phyloP scores from a whole-genome alignment of 2,329 filamentous ascomycete genomes.

The Tolypocladium cylindrosporum region DNA sequence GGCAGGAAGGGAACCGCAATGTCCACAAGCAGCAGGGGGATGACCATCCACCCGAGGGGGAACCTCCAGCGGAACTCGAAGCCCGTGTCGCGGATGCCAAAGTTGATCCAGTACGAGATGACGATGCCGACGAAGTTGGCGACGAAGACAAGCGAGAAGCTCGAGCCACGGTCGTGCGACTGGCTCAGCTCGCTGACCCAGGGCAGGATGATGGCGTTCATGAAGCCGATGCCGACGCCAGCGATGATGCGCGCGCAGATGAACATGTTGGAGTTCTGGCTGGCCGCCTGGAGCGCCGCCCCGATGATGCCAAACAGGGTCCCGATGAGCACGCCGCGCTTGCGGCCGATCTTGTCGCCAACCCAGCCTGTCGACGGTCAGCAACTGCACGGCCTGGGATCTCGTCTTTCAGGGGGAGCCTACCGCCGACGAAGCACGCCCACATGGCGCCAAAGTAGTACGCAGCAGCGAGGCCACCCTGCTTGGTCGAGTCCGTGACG shows the following conservation, averaged over 20 bases:
- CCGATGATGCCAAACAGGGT: constrained; percentile 37
- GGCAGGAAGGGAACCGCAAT: constrained; percentile 29
- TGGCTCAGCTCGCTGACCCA: constrained; percentile 37
- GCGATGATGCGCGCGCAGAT: constrained; percentile 38
- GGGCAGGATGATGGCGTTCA: constrained; percentile 39
- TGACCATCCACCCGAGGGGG: constrained; percentile 26
- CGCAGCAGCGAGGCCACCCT: constrained; percentile 41
- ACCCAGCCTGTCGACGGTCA: constrained; percentile 22
- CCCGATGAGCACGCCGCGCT: constrained; percentile 31
- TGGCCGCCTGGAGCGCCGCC: constrained; percentile 34
- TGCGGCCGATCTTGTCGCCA: constrained; percentile 43
- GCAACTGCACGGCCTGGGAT: neutral
- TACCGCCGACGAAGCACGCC: constrained; percentile 36
- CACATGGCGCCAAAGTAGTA: constrained; percentile 42
- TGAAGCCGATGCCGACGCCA: constrained; percentile 40
- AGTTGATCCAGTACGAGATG: constrained; percentile 28
- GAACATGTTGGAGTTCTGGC: constrained; percentile 35
- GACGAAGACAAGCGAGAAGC: constrained; percentile 38
- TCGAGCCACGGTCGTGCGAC: constrained; percentile 34
- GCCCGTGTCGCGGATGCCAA: constrained; percentile 19
- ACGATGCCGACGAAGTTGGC: constrained; percentile 42
- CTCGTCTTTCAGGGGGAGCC: neutral
- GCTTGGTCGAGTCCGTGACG: constrained; percentile 35
- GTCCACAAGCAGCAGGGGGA: constrained; percentile 30
- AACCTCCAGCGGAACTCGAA: constrained; percentile 25